Evolutionary conservation across 495 filamentous ascomycete genomes (phyloP).

Genomic region (Chlorociboria aeruginascens): DNA sequence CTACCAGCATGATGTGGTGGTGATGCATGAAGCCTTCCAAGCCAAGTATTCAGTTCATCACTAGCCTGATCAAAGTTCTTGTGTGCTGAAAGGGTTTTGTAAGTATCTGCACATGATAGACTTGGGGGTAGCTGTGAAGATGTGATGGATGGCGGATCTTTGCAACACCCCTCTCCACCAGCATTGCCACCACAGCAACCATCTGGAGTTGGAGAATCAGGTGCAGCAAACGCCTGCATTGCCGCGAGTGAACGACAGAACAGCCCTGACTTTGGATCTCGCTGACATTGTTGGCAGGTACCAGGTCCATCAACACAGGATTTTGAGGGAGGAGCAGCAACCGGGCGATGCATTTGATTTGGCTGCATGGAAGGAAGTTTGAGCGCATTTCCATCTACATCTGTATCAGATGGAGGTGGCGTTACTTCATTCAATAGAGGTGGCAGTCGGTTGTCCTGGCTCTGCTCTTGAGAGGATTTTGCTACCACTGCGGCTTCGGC

Average conservation of each 20-base stretch:
- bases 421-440: constrained; percentile 48
- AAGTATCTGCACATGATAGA: constrained; percentile 64
- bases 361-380: constrained; percentile 32
- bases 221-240: constrained; percentile 36
- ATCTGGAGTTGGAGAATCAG: constrained; percentile 20
- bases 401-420: constrained; percentile 56
- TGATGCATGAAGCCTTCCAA: constrained; percentile 59
- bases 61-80: constrained; percentile 66
- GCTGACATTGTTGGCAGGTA: constrained; percentile 66
- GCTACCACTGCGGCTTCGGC: constrained; percentile 51
- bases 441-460: constrained; percentile 34
- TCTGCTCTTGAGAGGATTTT: constrained; percentile 10
- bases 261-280: constrained; percentile 66
- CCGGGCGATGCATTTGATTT: constrained; percentile 22
- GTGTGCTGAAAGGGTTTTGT: constrained; percentile 70
- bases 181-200: constrained; percentile 40
- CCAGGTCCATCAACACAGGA: constrained; percentile 64
- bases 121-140: constrained; percentile 22
- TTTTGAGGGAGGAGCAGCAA: constrained; percentile 13
- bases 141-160: constrained; percentile 11
- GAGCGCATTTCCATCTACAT: constrained; percentile 39
- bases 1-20: constrained; percentile 29
- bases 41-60: constrained; percentile 61
- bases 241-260: constrained; percentile 81
- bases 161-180: constrained; percentile 40